Evolutionary conservation across 208 protist species (phyloP), one percentile per base, ranked within the genome.

Genomic region (Crithidia thermophila): DNA sequence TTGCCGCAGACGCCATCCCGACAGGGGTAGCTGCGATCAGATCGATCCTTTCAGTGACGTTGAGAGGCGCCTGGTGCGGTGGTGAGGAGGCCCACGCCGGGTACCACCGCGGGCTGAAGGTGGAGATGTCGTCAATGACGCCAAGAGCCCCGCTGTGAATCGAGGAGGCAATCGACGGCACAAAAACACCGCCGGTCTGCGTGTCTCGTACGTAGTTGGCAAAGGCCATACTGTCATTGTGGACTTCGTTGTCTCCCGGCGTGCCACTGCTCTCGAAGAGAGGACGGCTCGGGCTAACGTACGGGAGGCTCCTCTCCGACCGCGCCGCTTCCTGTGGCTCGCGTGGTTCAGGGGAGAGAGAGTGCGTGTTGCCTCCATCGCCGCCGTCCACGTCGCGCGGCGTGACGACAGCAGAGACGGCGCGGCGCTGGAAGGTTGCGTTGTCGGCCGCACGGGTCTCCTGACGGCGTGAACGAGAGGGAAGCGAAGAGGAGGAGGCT

Each of bases 131-230:
- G 6, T 23, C 21, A 10, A 40, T 16, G 2, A 18, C 31, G 9
- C 43, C 58, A 18, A 53, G 31, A 4, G 20, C 43, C 3, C 58
- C 58, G 31, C 43, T 51, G 42, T 51, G 58, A n/a, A 64, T 43
- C 11, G 43, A 64, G 5, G 58, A 64, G 3, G 45, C 58, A 23
- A 64, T 40, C 5, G 58, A 64, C 10, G 42, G 58, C 33, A 53
- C 11, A 28, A 53, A 18, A 0, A 31, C 9, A 2, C 21, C 45
- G 2, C 7, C 43, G 4, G n/a, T 33, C 18, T 25, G 53, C 53
- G 37, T n/a, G n/a, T n/a, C n/a, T n/a, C n/a, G n/a, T n/a, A n/a
- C n/a, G n/a, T n/a, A n/a, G n/a, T n/a, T n/a, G n/a, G n/a, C n/a
- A n/a, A n/a, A n/a, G n/a, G n/a, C n/a, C n/a, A n/a, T n/a, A n/a